Base-by-base conservation (phyloP, 2,329 filamentous ascomycete genomes). In the Aspergillus sp. region DNA sequence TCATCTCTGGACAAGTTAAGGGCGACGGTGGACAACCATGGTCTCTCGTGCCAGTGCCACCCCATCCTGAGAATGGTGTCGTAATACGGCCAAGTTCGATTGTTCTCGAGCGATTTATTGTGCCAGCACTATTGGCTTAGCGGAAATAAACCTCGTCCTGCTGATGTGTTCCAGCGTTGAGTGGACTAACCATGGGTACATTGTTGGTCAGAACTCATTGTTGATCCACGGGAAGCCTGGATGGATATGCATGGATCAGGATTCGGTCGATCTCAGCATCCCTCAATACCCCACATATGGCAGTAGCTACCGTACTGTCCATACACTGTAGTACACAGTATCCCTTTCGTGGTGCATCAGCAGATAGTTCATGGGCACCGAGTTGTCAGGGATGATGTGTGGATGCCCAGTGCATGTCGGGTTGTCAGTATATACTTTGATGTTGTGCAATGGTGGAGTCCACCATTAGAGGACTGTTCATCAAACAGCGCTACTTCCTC, bases 31-130 rank as follows among this genome's bases (percentile, higher is more conserved):
- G 21, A 44, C 25, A 49, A 27, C 59, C 59, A 54, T 49, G 54
- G 55, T 27, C 25, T 48, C 13, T n/a, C 25, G 17, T 36, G 49
- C 4, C 44, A 25, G 23, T 25, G 56, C 23, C 50, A 60, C 53
- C 44, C 44, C 36, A 25, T 11, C 13, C 15, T 25, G 19, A 36
- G 42, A 61, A 52, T 62, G 53, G 61, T 62, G 58, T 62, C 61
- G 58, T 62, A 62, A 62, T 60, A 17, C 3, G 8, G 30, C 39
- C 25, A 32, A 54, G 51, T 54, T 23, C 27, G 13, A 23, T 11
- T 27, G 39, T 54, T 4, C 39, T 32, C 23, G 23, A 21, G 15
- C 42, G 11, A 30, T 30, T 7, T 27, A 23, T 11, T 15, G n/a
- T 23, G 5, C 25, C 23, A 32, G 10, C 8, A 13, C 23, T 8